These are phyloP conservation scores for Metschnikowia henanensis DNA, from an alignment of 805 yeast species.

Conservation along the genomic window DNA sequence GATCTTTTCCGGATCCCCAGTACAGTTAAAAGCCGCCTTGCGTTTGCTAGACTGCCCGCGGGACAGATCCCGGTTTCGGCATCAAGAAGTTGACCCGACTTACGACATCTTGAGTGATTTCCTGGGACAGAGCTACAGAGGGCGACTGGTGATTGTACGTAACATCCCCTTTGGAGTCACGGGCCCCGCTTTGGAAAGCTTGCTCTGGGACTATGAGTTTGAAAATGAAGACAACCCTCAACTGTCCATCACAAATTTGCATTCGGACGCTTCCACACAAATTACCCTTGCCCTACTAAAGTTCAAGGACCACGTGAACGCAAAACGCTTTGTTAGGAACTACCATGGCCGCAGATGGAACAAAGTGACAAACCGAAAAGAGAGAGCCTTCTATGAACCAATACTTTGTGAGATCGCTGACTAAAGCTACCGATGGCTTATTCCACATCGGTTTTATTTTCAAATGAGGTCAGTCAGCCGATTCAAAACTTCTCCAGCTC, in stretches of 20 bases:
- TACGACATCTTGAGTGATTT: slow-evolving; percentile 18
- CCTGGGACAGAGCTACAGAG: slow-evolving; percentile 21
- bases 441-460: too few relatives aligned
- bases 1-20: slow-evolving; percentile 6
- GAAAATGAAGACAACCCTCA: slow-evolving; percentile 23
- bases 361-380: slow-evolving; percentile 23
- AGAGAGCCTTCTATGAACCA: slow-evolving; percentile 35
- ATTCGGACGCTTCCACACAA: slow-evolving; percentile 29
- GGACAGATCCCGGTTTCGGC: slow-evolving; percentile 11
- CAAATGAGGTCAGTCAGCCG: not conserved
- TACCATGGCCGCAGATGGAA: slow-evolving; percentile 52
- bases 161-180: slow-evolving; percentile 49
- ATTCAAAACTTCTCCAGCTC: slow-evolving; percentile 10
- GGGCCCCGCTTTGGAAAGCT: slow-evolving; percentile 32
- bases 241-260: slow-evolving; percentile 23
- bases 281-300: slow-evolving; percentile 33
- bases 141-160: slow-evolving; percentile 36
- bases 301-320: slow-evolving; percentile 47
- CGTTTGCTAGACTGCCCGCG: not conserved
- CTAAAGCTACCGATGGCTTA: too few relatives aligned
- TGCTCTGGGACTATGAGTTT: slow-evolving; percentile 53
- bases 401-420: slow-evolving; percentile 37
- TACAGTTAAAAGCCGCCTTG: slow-evolving; percentile 5
- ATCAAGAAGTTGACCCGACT: slow-evolving; percentile 15
- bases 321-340: slow-evolving; percentile 50